These are phyloP conservation scores for Globisporangium spiculum DNA, from an alignment of 352 stramenopile genomes.

Conservation along the genomic window DNA sequence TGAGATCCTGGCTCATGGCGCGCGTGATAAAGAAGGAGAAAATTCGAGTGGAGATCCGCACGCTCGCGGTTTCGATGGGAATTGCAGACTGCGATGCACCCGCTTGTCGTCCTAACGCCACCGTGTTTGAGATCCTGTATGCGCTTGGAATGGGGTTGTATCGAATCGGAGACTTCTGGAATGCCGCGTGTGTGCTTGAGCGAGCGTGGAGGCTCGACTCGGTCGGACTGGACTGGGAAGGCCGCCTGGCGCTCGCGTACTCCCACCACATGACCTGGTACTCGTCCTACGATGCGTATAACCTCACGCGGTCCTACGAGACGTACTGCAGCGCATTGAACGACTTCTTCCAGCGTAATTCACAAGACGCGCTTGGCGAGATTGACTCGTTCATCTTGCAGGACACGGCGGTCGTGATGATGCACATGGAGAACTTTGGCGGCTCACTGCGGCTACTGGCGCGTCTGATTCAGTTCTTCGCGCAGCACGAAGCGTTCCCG, in stretches of 20 bases:
- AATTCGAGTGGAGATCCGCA: slow-evolving; percentile 26
- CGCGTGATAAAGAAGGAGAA: slow-evolving; percentile 43
- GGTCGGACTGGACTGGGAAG: slow-evolving; percentile 2
- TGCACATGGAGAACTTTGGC: slow-evolving; percentile 53
- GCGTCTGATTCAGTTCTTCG: slow-evolving; percentile 60
- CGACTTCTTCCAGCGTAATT: neutral
- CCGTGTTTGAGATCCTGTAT: slow-evolving; percentile 33
- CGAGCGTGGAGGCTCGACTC: slow-evolving; percentile 19
- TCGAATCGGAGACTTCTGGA: slow-evolving; percentile 49
- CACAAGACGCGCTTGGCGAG: neutral
- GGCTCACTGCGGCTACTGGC: slow-evolving; percentile 52
- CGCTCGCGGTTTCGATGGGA: slow-evolving; percentile 15
- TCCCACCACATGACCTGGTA: slow-evolving; percentile 74
- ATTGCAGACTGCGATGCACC: slow-evolving; percentile 3
- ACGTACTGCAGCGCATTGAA: slow-evolving; percentile 36
- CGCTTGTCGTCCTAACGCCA: slow-evolving; percentile 15
- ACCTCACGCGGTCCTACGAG: slow-evolving; percentile 46
- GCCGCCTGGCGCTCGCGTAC: slow-evolving; percentile 40
- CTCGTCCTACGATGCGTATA: slow-evolving; percentile 45
- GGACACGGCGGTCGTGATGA: slow-evolving; percentile 57
- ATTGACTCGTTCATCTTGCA: slow-evolving; percentile 51
- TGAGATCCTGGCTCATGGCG: slow-evolving; percentile 50
- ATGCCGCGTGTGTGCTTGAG: slow-evolving; percentile 49
- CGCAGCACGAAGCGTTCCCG: slow-evolving; percentile 36
- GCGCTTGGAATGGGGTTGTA: slow-evolving; percentile 43